Percentiles rank a stretch among this genome's conserved stretches.
Evolutionary conservation across 2,329 filamentous ascomycete species (phyloP).

Genomic region (Biscogniauxia sp.): DNA sequence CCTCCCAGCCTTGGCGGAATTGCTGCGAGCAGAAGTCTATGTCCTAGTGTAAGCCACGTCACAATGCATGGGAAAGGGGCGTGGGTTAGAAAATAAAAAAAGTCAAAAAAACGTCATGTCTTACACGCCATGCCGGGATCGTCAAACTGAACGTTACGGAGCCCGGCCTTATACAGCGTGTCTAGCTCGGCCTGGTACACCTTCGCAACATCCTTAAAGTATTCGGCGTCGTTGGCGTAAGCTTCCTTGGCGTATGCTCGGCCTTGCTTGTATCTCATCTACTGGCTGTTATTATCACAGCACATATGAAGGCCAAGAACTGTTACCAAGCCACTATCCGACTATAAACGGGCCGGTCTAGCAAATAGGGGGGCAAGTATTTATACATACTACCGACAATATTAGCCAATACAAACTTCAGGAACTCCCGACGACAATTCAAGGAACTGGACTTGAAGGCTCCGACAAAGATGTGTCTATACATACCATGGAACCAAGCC

Average conservation of each 20-base stretch:
- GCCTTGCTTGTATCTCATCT: conserved; percentile 51
- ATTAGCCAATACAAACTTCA: neutral
- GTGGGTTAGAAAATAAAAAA: neutral
- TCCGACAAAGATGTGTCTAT: neutral
- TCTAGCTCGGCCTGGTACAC: conserved; percentile 63
- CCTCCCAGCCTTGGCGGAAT: conserved; percentile 68
- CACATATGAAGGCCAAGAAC: neutral
- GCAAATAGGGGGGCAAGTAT: neutral
- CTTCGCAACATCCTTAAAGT: conserved; percentile 63
- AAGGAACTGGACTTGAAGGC: neutral
- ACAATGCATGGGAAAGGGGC: neutral
- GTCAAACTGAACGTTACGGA: conserved; percentile 66
- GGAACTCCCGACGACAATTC: neutral
- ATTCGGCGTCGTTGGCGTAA: conserved; percentile 57
- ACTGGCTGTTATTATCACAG: neutral
- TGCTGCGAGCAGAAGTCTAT: conserved; percentile 70
- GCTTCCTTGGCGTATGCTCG: conserved; percentile 55
- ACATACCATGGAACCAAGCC: conserved; percentile 49
- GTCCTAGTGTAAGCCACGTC: neutral
- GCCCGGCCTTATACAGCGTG: conserved; percentile 59
- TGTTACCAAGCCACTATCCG: neutral
- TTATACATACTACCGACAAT: neutral
- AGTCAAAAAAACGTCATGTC: conserved; percentile 24
- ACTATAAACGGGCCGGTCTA: neutral
- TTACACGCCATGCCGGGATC: conserved; percentile 66